Conservation (phyloP, 2,329 filamentous ascomycete genomes). For the Colletotrichum scovillei region DNA sequence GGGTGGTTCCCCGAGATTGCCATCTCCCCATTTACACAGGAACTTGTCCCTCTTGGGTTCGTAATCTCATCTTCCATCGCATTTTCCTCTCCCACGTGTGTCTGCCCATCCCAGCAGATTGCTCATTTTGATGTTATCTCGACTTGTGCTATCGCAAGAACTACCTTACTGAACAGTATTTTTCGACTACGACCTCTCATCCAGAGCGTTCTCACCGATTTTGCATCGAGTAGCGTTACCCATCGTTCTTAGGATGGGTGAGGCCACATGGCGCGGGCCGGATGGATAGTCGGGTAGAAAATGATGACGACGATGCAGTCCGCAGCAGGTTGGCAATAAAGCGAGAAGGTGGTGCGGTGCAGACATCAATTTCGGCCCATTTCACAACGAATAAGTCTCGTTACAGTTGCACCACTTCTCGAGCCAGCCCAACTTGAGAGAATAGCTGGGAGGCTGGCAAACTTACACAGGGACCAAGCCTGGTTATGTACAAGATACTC, state of each 20-base stretch:
- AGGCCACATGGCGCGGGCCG: neutral
- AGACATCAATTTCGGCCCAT: slow-evolving; percentile 8
- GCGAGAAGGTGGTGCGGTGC: slow-evolving; percentile 5
- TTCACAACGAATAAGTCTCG: neutral
- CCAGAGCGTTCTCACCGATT: neutral
- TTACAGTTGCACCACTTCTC: neutral
- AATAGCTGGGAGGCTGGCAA: neutral
- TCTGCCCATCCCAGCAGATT: neutral
- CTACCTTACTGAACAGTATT: neutral
- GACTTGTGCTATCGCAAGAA: neutral
- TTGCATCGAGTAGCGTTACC: neutral
- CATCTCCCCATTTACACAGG: slow-evolving; percentile 11
- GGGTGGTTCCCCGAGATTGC: slow-evolving; percentile 16
- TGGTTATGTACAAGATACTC: neutral
- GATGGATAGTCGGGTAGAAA: neutral
- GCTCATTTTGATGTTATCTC: slow-evolving; percentile 6
- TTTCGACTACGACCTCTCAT: neutral
- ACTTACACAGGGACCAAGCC: too few species aligned
- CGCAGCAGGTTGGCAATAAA: slow-evolving; percentile 2
- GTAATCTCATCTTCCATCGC: slow-evolving; percentile 22
- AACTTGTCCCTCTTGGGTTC: neutral
- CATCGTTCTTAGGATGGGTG: neutral
- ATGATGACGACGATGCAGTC: slow-evolving; percentile 26
- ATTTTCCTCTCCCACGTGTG: slow-evolving; percentile 17
- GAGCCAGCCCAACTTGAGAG: too few species aligned